phyloP scores from a whole-genome alignment of 768 basidiomycete species.

The Tylopilus vinaceipallidus region DNA sequence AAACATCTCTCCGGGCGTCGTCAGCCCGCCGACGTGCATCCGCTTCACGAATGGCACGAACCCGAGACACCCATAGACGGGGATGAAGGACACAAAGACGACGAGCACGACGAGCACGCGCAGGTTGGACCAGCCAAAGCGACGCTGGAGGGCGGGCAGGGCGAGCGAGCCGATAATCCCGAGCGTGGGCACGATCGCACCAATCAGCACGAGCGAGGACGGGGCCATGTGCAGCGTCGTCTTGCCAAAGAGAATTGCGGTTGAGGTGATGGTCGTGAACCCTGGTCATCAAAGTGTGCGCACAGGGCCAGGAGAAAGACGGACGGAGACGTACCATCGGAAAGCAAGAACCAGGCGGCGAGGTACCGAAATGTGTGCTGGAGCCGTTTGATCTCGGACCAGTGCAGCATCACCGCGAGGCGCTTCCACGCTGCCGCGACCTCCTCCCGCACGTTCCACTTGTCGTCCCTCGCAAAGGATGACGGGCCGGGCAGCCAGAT shows the following conservation, averaged over 20 bases:
- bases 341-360: conserved; percentile 91
- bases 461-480: conserved; percentile 9
- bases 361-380: conserved; percentile 87
- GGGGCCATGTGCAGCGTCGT: conserved; percentile 81
- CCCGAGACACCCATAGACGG: conserved; percentile 80
- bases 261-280: conserved; percentile 90
- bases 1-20: conserved; percentile 83
- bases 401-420: conserved; percentile 71
- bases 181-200: conserved; percentile 69
- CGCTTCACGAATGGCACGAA: conserved; percentile 57
- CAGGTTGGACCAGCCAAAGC: conserved; percentile 63
- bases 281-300: conserved; percentile 39
- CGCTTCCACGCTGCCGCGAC: conserved; percentile 71
- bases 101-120: conserved; percentile 67
- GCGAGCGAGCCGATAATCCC: conserved; percentile 85
- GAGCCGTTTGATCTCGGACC: conserved; percentile 69
- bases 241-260: conserved; percentile 90
- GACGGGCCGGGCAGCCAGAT: conserved; percentile 60
- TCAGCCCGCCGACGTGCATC: conserved; percentile 65
- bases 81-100: conserved; percentile 61
- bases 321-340: conserved; percentile 61
- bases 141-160: conserved; percentile 73
- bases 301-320: not conserved
- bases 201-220: conserved; percentile 75
- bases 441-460: conserved; percentile 51